Base-by-base conservation (phyloP, 768 basidiomycete genomes). In the Candolleomyces eurysporus region DNA sequence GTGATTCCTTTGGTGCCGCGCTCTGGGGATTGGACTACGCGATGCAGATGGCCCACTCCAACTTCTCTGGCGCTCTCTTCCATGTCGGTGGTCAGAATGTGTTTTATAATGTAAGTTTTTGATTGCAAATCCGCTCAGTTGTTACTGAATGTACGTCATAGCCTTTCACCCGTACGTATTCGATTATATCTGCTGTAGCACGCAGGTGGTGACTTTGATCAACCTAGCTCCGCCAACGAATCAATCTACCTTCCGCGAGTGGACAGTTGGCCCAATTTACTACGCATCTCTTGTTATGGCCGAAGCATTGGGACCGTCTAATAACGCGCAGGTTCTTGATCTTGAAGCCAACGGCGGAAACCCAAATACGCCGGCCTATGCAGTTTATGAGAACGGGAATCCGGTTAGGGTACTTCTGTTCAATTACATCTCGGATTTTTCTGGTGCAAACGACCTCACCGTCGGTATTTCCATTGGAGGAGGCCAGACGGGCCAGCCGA, bases 181-280 rank as follows among this genome's bases (percentile, higher is more conserved):
- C 67, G 40, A 48, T 14, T 26, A 26, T 26, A 26, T 26, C 26
- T 26, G 26, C 26, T 26, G 26, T 26, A 26, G 26, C 2, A 4
- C 2, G 26, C 2, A 26, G 26, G 26, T 26, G 4, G 26, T 26
- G 26, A 26, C n/a, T 21, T 48, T n/a, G 16, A 5, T 22, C 3
- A 4, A 48, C 49, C 2, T 39, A 75, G 76, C 81, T 7, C 79
- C 82, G 2, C 82, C 82, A 3, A 79, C 79, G 3, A 88, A 87
- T 64, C 78, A 85, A 64, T 81, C 84, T 0, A 64, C 75, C 0
- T 84, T 78, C 71, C 81, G 81, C 61, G 76, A 88, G 71, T 93
- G 91, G 90, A 89, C 89, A 1, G 79, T 89, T 43, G 89, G 89
- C 3, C 82, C 88, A 0, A 73, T 88, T 49, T 92, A 89, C 75